Conservation (phyloP, 2,329 filamentous ascomycete species). For the Cryphonectria nitschkei region DNA sequence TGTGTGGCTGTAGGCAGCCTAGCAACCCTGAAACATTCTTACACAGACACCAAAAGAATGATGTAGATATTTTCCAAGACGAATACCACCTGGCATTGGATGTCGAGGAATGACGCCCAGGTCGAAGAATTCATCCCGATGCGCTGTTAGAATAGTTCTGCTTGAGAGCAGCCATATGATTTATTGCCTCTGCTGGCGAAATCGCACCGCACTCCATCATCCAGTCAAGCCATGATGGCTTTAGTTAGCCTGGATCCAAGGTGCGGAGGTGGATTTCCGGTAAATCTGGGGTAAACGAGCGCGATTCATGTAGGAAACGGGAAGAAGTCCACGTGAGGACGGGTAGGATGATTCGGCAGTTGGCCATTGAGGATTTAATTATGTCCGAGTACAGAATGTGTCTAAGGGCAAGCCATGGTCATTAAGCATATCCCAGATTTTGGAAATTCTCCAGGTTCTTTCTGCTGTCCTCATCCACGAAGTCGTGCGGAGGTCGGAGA, state of each 20-base stretch:
- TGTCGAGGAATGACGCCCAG: no score
- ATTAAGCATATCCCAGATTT: constrained; percentile 50
- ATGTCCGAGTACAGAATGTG: neutral
- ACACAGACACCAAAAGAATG: no score
- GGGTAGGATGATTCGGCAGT: neutral
- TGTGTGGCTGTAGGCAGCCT: no score
- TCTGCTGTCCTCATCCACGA: constrained; percentile 52
- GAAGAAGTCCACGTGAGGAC: neutral
- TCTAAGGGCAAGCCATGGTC: no score
- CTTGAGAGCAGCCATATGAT: neutral
- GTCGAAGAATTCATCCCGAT: no score
- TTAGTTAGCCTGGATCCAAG: neutral
- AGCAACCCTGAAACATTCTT: no score
- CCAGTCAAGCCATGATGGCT: neutral
- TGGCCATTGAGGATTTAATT: neutral
- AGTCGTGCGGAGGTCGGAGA: constrained; percentile 47
- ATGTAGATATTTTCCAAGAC: no score
- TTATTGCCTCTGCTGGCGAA: neutral
- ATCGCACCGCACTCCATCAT: neutral
- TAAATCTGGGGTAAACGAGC: constrained; percentile 7
- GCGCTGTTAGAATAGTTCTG: neutral
- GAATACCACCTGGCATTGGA: no score
- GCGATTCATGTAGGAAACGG: constrained; percentile 7
- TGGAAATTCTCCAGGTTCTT: constrained; percentile 53
- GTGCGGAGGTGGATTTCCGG: neutral